Percentiles rank a stretch among this genome's conserved stretches.
These are phyloP conservation scores for Gnomoniopsis smithogilvyi DNA, from an alignment of 2,329 filamentous ascomycete species.

Conservation along the genomic window DNA sequence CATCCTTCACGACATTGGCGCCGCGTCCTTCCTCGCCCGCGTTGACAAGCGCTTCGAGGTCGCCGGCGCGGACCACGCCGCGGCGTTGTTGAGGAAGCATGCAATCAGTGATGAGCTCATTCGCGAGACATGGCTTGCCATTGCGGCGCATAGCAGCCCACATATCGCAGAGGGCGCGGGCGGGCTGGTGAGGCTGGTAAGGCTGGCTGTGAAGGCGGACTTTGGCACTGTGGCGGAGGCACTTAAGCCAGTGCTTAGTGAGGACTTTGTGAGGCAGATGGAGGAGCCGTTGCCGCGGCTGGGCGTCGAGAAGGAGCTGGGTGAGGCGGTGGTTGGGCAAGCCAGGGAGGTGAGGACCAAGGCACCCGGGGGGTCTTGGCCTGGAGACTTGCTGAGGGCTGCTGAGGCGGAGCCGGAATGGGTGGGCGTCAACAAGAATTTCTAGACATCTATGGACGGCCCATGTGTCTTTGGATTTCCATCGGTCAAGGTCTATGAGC, in stretches of 20 bases:
- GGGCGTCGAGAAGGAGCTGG: conserved; percentile 25
- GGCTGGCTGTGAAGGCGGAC: conserved; percentile 30
- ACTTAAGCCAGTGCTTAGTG: neutral
- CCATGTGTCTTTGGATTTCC: too few relatives aligned
- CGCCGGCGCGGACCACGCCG: conserved; percentile 25
- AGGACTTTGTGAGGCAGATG: conserved; percentile 2
- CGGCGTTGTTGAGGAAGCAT: conserved; percentile 25
- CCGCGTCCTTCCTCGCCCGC: conserved; percentile 27
- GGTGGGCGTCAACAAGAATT: conserved; percentile 24
- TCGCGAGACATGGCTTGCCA: conserved; percentile 32
- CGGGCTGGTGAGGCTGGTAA: conserved; percentile 28
- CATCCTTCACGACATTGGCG: conserved; percentile 34
- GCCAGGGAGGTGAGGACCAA: conserved; percentile 18
- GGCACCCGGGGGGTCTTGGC: conserved; percentile 23
- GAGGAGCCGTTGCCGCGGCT: conserved; percentile 22
- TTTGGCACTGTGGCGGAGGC: conserved; percentile 22
- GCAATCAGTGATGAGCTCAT: conserved; percentile 22
- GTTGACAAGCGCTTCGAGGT: conserved; percentile 33
- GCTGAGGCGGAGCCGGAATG: conserved; percentile 21
- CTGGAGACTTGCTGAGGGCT: conserved; percentile 20
- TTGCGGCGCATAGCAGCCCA: conserved; percentile 32
- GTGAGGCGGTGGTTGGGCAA: conserved; percentile 22
- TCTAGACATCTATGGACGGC: conserved; percentile 1
- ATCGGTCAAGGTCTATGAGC: too few relatives aligned
- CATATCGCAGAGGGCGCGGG: conserved; percentile 35